Evolutionary conservation across 2,329 filamentous ascomycete species (phyloP).

Genomic region (Fusarium sterilihyphosum): DNA sequence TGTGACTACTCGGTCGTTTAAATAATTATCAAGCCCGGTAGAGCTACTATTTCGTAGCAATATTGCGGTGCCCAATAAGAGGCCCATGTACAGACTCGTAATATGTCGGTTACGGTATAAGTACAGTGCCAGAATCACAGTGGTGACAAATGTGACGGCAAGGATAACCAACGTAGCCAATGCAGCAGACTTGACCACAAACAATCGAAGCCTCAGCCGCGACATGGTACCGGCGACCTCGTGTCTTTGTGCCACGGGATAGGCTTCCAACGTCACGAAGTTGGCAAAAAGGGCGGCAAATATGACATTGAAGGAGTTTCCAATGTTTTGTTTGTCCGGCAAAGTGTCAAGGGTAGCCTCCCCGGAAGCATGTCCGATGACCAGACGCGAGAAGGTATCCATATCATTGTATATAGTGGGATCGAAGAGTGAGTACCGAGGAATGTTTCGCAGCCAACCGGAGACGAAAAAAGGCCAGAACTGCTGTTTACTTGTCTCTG

Average conservation of each 20-base stretch:
- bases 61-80: background rate
- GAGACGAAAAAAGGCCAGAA: background rate
- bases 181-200: background rate
- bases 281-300: background rate
- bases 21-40: background rate
- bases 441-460: background rate
- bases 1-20: rapidly evolving
- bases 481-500: background rate
- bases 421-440: background rate
- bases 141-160: background rate
- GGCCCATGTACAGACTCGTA: background rate
- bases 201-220: background rate
- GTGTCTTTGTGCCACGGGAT: background rate
- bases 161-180: background rate
- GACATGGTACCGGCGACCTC: background rate
- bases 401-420: background rate
- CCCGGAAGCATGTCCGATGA: background rate
- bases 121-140: background rate
- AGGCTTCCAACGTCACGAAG: background rate
- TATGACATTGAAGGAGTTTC: background rate
- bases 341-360: background rate
- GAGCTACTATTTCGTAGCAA: background rate
- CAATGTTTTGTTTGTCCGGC: background rate
- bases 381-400: background rate
- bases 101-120: background rate